Evolutionary conservation across 371 early-diverging fungal species (phyloP).

Genomic region (Enterospora canceri): DNA sequence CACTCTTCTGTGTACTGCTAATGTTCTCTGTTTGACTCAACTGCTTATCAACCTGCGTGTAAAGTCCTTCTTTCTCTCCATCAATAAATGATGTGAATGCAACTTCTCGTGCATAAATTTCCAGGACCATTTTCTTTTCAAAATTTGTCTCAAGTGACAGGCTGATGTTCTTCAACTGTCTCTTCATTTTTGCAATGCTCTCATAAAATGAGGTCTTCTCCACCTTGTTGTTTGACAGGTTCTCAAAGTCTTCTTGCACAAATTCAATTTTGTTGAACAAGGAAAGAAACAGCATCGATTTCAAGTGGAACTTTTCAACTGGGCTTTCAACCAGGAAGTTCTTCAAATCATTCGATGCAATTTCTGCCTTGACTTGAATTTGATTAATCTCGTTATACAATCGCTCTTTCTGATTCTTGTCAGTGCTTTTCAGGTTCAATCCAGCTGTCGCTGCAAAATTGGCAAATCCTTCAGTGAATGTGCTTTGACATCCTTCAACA

Average conservation of each 20-base stretch:
- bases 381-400: slow-evolving; percentile 10
- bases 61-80: slow-evolving; percentile 18
- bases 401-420: not conserved
- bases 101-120: slow-evolving; percentile 17
- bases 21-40: not conserved
- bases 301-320: slow-evolving; percentile 4
- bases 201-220: slow-evolving; percentile 20
- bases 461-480: slow-evolving; percentile 1
- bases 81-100: slow-evolving; percentile 15
- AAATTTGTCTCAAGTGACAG: slow-evolving; percentile 1
- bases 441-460: not conserved
- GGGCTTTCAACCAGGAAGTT: slow-evolving; percentile 2
- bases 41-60: not conserved
- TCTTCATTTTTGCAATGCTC: slow-evolving; percentile 26
- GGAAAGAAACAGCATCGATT: slow-evolving; percentile 22
- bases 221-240: slow-evolving; percentile 29
- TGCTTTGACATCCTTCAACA: slow-evolving; percentile 18
- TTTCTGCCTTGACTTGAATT: slow-evolving; percentile 1
- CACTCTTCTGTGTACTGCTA: not conserved
- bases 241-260: slow-evolving; percentile 34
- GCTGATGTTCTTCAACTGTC: slow-evolving; percentile 14
- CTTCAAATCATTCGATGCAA: not conserved
- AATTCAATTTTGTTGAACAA: slow-evolving; percentile 41
- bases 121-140: slow-evolving; percentile 14
- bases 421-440: not conserved